Base-by-base conservation (phyloP, 75 land plant genomes). In the Gnetum montanum region DNA sequence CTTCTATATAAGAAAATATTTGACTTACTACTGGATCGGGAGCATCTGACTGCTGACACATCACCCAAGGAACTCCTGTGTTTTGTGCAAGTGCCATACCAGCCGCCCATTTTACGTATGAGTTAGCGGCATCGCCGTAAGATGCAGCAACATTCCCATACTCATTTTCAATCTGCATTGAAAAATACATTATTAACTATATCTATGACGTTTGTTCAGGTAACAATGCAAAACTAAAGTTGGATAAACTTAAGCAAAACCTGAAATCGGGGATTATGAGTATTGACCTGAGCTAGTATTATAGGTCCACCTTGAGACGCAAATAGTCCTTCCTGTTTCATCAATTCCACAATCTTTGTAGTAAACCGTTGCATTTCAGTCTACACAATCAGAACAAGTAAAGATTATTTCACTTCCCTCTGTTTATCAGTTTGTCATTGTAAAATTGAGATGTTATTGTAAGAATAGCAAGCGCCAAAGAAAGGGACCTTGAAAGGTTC, bases 401-500 rank as follows among this genome's bases (percentile, higher is more conserved):
- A 69, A 22, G 34, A 55, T 43, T 54, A 36, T 28, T 68, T 43
- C 15, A 22, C 28, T 6, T 8, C 3, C 44, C 6, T 8, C 13
- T 15, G 44, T 1, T 2, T 8, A 31, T 15, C 19, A 34, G 18
- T 29, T 56, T 34, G 19, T 26, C 29, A 31, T 29, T 20, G 22
- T 30, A 53, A 20, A 53, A 22, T 23, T 22, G 20, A 4, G 33
- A 16, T 24, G 23, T 23, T 26, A 34, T 34, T 2, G 51, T 20
- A 38, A 57, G 31, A 18, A 66, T 10, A 43, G 13, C 0, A 27
- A 29, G 12, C 24, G 7, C 73, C 88, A 80, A 76, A 76, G 63
- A 84, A 84, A 41, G 81, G 85, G 7, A 78, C 88, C 85, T 81
- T 81, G 63, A 84, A 84, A 41, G 81, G 85, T 45, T 73, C 80